Base-by-base conservation (phyloP, 371 early-diverging fungal genomes). In the Parasitella parasitica region DNA sequence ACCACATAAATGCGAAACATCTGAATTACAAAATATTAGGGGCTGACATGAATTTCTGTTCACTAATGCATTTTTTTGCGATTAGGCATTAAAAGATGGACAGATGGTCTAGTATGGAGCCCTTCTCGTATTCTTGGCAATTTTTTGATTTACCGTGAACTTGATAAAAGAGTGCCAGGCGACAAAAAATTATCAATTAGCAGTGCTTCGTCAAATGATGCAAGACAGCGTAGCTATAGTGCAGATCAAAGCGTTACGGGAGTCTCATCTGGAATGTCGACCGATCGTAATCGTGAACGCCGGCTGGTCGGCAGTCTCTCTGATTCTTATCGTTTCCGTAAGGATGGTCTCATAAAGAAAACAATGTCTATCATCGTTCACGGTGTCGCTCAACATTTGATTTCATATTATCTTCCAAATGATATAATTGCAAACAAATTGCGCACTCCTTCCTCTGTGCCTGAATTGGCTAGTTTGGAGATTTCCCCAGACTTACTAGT, bases 261-360 rank as follows among this genome's bases (percentile, higher is more conserved):
- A 22, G 43, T 43, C 43, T 59, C 57, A 51, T 54, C 59, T 43
- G 60, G 61, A 48, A 39, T 63, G 32, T 58, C 59, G 30, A 54
- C 59, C 30, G 78, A 78, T 43, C 70, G 74, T 43, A 64, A 64
- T 11, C 63, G 73, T 49, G 88, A 86, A 57, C 77, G 85, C 20
- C 78, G 80, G 34, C 66, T 86, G 22, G 85, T 86, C 39, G 88
- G 86, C 1, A 83, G 84, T 37, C 68, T 86, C 27, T 88, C 82
- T 34, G 86, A 82, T 71, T 83, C 83, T 49, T 85, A 87, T 71
- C 72, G 85, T 59, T 86, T 92, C 64, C 92, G 92, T 63, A 89
- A 90, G 57, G 86, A 87, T 63, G 95, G 95, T 0, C 80, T 95
- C 20, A 88, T 93, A 66, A 95, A 95, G 68, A 92, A 93, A 72